Evolutionary conservation across 164 flowering plant genomes (phyloP), one percentile per base, ranked within the genome.

Genomic region (Dillenia turbinata): DNA sequence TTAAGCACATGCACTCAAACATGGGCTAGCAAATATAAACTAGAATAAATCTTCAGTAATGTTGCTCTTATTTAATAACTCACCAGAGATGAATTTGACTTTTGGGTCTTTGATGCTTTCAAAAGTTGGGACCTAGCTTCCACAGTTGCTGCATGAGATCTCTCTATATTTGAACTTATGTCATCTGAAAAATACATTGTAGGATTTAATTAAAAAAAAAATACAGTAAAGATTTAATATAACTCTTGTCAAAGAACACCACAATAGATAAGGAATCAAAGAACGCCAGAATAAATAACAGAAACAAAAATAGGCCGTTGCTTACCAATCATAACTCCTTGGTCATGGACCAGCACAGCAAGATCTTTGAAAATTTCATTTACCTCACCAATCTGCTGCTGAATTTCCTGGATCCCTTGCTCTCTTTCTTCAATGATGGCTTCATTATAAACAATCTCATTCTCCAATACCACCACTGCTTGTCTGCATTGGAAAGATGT

Each of bases 61-160:
- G 22, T 17, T 51, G 12, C 54, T 44, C 13, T 57, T 12, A 14
- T 16, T 6, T 16, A 49, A 17, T 0, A 12, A 67, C 49, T 75
- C 80, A 89, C 98, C 92, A 89, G 75, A 68, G 98, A 92, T n/a
- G 96, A 88, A 70, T 85, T 88, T 53, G 92, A 83, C 78, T 66
- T 85, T 81, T 92, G 98, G 14, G 88, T 90, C 79, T 90, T 92
- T 44, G 97, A 59, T 19, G 98, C 97, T 82, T 88, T 88, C 15
- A 48, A 81, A 50, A 93, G 94, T 40, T 93, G 96, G 44, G 92
- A 56, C 62, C 76, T 90, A 40, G 76, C 96, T 66, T 86, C 90
- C 54, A 75, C 73, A 54, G 95, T 88, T 52, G 95, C 93, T 49
- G 85, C 87, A 45, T 78, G 70, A 14, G 98, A 72, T 62, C 62